Conservation (phyloP, 495 filamentous ascomycete species). For the Penicillium canescens region DNA sequence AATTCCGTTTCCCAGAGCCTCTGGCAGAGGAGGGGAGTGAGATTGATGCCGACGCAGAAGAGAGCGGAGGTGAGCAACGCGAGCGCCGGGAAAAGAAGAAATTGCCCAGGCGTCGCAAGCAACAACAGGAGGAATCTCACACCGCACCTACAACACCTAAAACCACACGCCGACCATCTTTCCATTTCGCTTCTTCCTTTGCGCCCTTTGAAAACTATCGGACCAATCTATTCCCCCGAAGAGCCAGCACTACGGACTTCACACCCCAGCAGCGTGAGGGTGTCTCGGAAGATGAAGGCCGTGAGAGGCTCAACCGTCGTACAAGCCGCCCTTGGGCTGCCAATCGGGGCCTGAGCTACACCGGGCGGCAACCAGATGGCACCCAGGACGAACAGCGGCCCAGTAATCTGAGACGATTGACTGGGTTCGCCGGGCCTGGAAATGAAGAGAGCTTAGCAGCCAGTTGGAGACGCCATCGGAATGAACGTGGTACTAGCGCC, state of each 20-base stretch:
- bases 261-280: conserved; percentile 65
- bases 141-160: conserved; percentile 67
- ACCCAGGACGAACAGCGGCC: conserved; percentile 58
- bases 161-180: conserved; percentile 40
- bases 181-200: conserved; percentile 49
- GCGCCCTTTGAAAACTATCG: conserved; percentile 47
- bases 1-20: conserved; percentile 53
- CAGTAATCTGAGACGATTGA: conserved; percentile 73
- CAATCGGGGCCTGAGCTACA: conserved; percentile 57
- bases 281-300: conserved; percentile 87
- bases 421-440: conserved; percentile 66
- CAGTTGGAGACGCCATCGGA: conserved; percentile 54
- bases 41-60: conserved; percentile 77
- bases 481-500: conserved; percentile 67
- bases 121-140: conserved; percentile 52
- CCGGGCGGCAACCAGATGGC: conserved; percentile 40
- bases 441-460: conserved; percentile 47
- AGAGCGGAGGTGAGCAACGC: conserved; percentile 53
- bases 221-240: conserved; percentile 59
- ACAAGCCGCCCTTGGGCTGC: conserved; percentile 54
- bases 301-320: conserved; percentile 66
- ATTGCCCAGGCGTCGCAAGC: conserved; percentile 45
- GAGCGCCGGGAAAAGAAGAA: conserved; percentile 51
- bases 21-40: conserved; percentile 65
- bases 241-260: conserved; percentile 69